Conservation (phyloP, 108 stramenopile genomes). For the Nitzschia palea region DNA sequence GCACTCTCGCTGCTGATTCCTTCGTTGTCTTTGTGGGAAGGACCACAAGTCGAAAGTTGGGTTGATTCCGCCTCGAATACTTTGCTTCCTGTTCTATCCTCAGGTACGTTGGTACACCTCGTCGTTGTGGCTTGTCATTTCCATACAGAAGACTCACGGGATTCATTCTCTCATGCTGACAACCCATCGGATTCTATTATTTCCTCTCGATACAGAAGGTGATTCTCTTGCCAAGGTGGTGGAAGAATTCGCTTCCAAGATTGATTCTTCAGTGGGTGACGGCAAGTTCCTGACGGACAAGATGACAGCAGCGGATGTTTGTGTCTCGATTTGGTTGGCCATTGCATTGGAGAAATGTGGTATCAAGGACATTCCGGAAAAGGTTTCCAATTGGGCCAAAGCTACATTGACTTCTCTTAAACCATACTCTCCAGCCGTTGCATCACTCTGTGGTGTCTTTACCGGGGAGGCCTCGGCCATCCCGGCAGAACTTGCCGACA, state of each 20-base stretch:
- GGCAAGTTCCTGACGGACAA: slow-evolving; percentile 3
- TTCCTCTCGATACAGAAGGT: neutral
- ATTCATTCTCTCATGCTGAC: too few relatives aligned
- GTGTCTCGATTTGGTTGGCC: slow-evolving; percentile 33
- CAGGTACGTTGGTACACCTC: slow-evolving; percentile 18
- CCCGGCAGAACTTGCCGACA: slow-evolving; percentile 44
- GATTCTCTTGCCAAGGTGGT: slow-evolving; percentile 5
- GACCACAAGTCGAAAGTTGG: slow-evolving; percentile 26
- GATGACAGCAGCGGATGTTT: slow-evolving; percentile 41
- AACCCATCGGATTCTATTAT: too few relatives aligned
- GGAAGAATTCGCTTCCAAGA: slow-evolving; percentile 14
- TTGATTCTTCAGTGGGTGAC: slow-evolving; percentile 4
- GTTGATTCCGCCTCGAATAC: slow-evolving; percentile 28
- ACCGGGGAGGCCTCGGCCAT: neutral
- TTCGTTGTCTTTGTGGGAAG: slow-evolving; percentile 34
- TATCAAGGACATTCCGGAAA: slow-evolving; percentile 1
- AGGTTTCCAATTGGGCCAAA: slow-evolving; percentile 14
- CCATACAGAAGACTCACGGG: too few relatives aligned
- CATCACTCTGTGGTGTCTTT: neutral
- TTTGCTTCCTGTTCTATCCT: slow-evolving; percentile 1
- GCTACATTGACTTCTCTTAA: slow-evolving; percentile 14
- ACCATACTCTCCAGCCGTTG: slow-evolving; percentile 3
- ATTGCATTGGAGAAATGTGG: slow-evolving; percentile 15
- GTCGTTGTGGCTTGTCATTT: too few relatives aligned
- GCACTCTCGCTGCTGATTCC: slow-evolving; percentile 30